Conservation (phyloP, 495 filamentous ascomycete genomes). For the Sordaria brevicollis region DNA sequence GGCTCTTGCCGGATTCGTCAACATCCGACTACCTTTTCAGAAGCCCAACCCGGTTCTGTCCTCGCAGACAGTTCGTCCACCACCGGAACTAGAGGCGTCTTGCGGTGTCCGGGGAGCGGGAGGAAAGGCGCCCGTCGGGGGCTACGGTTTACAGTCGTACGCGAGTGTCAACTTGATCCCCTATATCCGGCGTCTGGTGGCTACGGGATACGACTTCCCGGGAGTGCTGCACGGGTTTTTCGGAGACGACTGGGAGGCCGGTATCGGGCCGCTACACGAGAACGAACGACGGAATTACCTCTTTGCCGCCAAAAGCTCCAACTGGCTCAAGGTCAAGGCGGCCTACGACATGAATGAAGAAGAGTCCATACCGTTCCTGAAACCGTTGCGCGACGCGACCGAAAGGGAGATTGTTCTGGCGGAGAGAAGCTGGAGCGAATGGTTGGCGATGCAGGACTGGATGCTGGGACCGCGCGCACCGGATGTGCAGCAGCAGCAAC, state of each 20-base stretch:
- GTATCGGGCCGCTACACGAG: constrained; percentile 75
- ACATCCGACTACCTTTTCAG: constrained; percentile 69
- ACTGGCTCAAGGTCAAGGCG: constrained; percentile 78
- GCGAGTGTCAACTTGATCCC: constrained; percentile 67
- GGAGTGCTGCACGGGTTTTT: constrained; percentile 89
- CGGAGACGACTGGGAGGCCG: constrained; percentile 76
- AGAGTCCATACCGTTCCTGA: constrained; percentile 79
- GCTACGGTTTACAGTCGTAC: constrained; percentile 7
- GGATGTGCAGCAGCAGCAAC: constrained; percentile 6
- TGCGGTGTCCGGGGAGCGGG: neutral
- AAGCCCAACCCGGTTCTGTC: constrained; percentile 27
- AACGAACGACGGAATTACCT: constrained; percentile 89
- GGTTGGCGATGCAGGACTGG: constrained; percentile 93
- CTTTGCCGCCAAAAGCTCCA: constrained; percentile 85
- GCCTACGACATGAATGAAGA: constrained; percentile 76
- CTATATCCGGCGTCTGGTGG: constrained; percentile 82
- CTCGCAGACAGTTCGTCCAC: constrained; percentile 15
- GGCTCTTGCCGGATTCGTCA: constrained; percentile 83
- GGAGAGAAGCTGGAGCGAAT: constrained; percentile 73
- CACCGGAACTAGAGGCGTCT: constrained; percentile 4
- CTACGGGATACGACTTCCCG: constrained; percentile 81
- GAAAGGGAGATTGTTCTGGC: constrained; percentile 76
- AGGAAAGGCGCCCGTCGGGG: neutral
- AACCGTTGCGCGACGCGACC: constrained; percentile 61
- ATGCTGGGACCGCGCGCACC: constrained; percentile 61